Evolutionary conservation across 164 flowering plant genomes (phyloP), one percentile per base, ranked within the genome.

Genomic region (Amborella trichopoda): DNA sequence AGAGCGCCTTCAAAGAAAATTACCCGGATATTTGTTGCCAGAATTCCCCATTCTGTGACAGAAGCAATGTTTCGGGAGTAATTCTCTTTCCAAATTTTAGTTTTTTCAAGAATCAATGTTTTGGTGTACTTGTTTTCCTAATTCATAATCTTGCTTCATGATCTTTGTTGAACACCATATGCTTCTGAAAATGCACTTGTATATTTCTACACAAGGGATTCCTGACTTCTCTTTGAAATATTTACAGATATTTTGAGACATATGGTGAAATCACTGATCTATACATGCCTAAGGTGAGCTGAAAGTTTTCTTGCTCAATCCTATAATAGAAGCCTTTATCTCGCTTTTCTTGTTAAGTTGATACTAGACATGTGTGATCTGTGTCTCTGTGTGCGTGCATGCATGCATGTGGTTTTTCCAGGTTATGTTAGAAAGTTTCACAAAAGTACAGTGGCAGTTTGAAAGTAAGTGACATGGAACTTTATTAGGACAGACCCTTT

Each of bases 251-350:
- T 69, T 93, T 93, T 61, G 99, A 93, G 78, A 71, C 64, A 40
- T 93, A 79, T 64, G 97, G 99, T 2, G 95, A 88, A 27, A 88
- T 93, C 50, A 81, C 84, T 28, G 99, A 93, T 65, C 52, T 93
- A 18, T 93, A 88, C 73, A 88, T 93, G 97, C 99, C 99, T 42
- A 93, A 93, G 93, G 99, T 93, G 48, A 58, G 48, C 21, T 14
- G 11, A n/a, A n/a, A n/a, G n/a, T n/a, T n/a, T n/a, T n/a, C n/a
- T n/a, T n/a, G n/a, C n/a, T n/a, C n/a, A n/a, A n/a, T n/a, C n/a
- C n/a, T n/a, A n/a, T n/a, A n/a, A n/a, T n/a, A n/a, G n/a, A n/a
- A n/a, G n/a, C n/a, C n/a, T n/a, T n/a, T n/a, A n/a, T n/a, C n/a
- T n/a, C n/a, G n/a, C n/a, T n/a, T n/a, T n/a, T n/a, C n/a, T n/a